A percentile compares a stretch with the other conserved stretches of the same genome.
These are phyloP conservation scores for Citrus maxima DNA, from an alignment of 345 rosid genomes.

Conservation along the genomic window DNA sequence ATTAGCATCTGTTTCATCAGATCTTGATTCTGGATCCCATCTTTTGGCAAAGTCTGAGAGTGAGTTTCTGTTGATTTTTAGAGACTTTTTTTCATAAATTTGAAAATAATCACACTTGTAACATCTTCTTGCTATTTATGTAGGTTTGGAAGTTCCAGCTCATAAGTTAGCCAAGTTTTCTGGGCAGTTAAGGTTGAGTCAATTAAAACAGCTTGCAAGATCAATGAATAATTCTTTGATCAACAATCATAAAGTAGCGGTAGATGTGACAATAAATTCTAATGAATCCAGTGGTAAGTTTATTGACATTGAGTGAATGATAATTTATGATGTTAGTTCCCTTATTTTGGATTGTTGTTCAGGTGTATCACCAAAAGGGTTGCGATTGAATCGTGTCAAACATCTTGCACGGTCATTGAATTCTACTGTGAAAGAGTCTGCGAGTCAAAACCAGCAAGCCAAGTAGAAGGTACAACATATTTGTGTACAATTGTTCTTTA, in stretches of 20 bases:
- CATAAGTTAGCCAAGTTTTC: slow-evolving; percentile 46
- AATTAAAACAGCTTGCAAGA: slow-evolving; percentile 76
- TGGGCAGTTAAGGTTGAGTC: slow-evolving; percentile 58
- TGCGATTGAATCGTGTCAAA: slow-evolving; percentile 71
- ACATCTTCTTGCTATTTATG: background rate
- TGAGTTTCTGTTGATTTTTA: slow-evolving; percentile 22
- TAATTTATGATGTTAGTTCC: background rate
- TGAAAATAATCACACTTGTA: background rate
- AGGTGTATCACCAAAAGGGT: slow-evolving; percentile 55
- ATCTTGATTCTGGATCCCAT: slow-evolving; percentile 21
- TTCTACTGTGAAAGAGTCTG: slow-evolving; percentile 28
- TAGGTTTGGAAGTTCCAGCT: slow-evolving; percentile 61
- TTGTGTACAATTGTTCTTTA: background rate
- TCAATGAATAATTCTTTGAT: slow-evolving; percentile 37
- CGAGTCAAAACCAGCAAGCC: slow-evolving; percentile 19
- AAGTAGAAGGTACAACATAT: slow-evolving; percentile 40
- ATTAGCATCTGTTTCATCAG: slow-evolving; percentile 11
- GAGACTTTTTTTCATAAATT: background rate
- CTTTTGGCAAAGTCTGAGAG: slow-evolving; percentile 34
- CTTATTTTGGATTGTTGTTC: slow-evolving; percentile 14
- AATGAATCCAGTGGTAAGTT: slow-evolving; percentile 50
- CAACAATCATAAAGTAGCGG: slow-evolving; percentile 21
- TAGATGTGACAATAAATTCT: slow-evolving; percentile 28
- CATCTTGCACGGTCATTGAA: slow-evolving; percentile 54
- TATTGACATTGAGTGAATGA: background rate